Percentiles rank a stretch among this genome's conserved stretches.
Evolutionary conservation across 1,284 basidiomycete species (phyloP).

Genomic region (Ganoderma sp.): DNA sequence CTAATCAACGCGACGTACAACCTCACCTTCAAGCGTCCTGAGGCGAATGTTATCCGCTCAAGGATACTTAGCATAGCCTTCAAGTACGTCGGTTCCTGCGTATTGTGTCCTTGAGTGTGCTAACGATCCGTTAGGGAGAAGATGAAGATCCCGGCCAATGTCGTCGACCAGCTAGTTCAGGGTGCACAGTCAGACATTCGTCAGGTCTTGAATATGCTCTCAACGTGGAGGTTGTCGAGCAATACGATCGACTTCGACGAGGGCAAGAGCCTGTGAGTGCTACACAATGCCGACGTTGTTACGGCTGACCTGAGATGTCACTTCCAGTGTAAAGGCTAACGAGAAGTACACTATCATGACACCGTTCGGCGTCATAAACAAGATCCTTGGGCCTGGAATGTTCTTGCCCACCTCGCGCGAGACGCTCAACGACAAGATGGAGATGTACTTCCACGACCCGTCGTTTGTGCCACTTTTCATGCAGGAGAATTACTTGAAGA

Average conservation of each 20-base stretch:
- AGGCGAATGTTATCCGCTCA: conserved; percentile 77
- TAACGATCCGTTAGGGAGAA: conserved; percentile 72
- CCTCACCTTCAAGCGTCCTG: conserved; percentile 83
- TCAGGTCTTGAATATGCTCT: conserved; percentile 97
- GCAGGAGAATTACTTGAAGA: conserved; percentile 77
- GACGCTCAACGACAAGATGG: conserved; percentile 91
- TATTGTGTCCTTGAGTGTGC: conserved; percentile 34
- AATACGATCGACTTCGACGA: conserved; percentile 88
- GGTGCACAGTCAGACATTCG: conserved; percentile 95
- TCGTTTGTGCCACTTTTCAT: conserved; percentile 94
- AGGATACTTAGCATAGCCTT: conserved; percentile 87
- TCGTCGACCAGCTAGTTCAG: conserved; percentile 89
- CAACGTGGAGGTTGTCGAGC: conserved; percentile 89
- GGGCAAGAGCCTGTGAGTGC: conserved; percentile 81
- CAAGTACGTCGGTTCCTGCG: conserved; percentile 52
- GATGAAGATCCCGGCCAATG: conserved; percentile 88
- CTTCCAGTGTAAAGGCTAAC: conserved; percentile 79
- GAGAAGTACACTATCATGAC: conserved; percentile 92
- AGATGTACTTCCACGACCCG: conserved; percentile 96
- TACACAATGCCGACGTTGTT: conserved; percentile 13
- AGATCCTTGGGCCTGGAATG: conserved; percentile 88
- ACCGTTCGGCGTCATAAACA: conserved; percentile 87
- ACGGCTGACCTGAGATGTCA: not conserved
- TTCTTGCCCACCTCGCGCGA: conserved; percentile 85
- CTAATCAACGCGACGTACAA: conserved; percentile 77